Conservation (phyloP, 495 filamentous ascomycete species). For the Podospora pseudopauciseta region DNA sequence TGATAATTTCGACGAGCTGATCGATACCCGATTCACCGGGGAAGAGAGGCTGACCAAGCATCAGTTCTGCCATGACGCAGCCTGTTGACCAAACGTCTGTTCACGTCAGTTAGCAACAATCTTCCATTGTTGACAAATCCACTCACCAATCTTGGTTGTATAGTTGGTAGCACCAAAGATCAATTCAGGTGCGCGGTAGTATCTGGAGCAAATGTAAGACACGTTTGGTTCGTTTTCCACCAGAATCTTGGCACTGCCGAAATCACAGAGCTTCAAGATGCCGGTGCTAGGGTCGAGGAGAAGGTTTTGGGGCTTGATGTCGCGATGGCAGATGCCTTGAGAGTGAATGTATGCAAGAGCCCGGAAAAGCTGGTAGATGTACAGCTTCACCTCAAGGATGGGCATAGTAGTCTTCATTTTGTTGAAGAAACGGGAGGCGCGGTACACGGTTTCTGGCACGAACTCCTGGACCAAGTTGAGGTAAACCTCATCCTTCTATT, state of each 20-base stretch:
- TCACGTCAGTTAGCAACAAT: conserved; percentile 16
- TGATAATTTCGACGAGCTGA: conserved; percentile 99
- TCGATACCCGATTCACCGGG: conserved; percentile 99
- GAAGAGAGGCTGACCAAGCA: conserved; percentile 97
- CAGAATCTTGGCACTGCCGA: conserved; percentile 97
- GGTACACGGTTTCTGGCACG: conserved; percentile 96
- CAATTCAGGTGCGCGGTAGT: conserved; percentile 96
- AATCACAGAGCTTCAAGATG: conserved; percentile 96
- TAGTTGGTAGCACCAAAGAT: conserved; percentile 99
- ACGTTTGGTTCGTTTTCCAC: conserved; percentile 99
- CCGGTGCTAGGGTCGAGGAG: conserved; percentile 86
- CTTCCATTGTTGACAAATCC: background rate
- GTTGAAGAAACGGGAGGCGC: conserved; percentile 98
- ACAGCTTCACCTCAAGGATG: conserved; percentile 96
- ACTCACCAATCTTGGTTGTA: conserved; percentile 97
- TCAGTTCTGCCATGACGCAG: conserved; percentile 98
- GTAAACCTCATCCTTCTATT: conserved; percentile 97
- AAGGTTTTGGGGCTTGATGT: conserved; percentile 99
- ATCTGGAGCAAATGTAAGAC: conserved; percentile 98
- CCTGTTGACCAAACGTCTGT: conserved; percentile 99
- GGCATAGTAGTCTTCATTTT: conserved; percentile 99
- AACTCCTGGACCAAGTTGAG: conserved; percentile 97
- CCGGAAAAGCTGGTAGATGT: conserved; percentile 99
- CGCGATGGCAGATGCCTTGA: conserved; percentile 96
- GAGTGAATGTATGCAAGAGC: conserved; percentile 99